Conservation (phyloP, 148 eudicot genomes). For the Drosera capensis region DNA sequence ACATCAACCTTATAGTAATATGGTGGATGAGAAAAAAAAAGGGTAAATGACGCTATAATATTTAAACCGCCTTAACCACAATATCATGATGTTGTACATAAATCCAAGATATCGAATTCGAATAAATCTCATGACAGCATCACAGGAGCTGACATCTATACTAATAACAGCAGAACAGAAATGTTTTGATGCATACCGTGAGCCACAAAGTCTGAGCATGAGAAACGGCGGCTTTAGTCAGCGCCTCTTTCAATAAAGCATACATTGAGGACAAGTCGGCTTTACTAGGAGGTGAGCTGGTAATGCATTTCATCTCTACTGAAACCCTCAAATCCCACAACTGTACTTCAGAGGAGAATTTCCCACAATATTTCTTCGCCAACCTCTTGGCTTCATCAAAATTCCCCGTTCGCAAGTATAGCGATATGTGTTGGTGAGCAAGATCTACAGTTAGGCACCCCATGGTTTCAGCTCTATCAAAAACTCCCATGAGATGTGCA, state of each 20-base stretch:
- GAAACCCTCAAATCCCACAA: conserved; percentile 62
- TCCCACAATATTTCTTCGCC: conserved; percentile 42
- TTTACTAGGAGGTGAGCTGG: conserved; percentile 19
- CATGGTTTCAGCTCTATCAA: conserved; percentile 49
- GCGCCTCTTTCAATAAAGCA: conserved; percentile 26
- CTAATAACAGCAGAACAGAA: background rate
- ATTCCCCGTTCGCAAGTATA: conserved; percentile 35
- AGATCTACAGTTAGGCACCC: conserved; percentile 58
- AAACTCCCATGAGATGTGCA: conserved; percentile 31
- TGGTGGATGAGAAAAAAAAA: conserved; percentile 2
- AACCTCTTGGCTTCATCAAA: conserved; percentile 47
- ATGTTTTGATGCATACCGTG: conserved; percentile 42
- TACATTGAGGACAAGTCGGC: conserved; percentile 24
- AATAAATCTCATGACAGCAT: no score
- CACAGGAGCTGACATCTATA: background rate
- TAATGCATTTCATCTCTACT: conserved; percentile 31
- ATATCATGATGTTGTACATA: no score
- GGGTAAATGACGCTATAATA: no score
- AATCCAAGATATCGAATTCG: no score
- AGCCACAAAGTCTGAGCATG: conserved; percentile 62
- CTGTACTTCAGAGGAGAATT: conserved; percentile 32
- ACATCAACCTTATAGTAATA: background rate
- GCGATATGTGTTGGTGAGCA: conserved; percentile 45
- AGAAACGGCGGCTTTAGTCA: conserved; percentile 25
- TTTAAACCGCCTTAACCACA: no score